These are phyloP conservation scores for Uronychia binucleata DNA, from an alignment of 73 alveolate genomes.

Conservation along the genomic window DNA sequence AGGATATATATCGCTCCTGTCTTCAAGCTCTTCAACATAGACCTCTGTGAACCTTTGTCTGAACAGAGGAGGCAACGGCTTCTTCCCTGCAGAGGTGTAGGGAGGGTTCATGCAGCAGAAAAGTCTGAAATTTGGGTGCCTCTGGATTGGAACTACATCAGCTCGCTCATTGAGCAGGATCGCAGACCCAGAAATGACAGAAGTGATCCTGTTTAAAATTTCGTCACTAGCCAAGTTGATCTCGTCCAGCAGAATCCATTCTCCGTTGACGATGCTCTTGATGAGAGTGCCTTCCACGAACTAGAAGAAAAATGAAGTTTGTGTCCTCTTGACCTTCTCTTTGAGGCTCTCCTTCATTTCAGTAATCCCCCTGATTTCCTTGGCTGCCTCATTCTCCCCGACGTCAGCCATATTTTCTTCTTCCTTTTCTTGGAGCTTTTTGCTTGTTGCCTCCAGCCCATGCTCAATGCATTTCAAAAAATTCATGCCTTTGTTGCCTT, in stretches of 20 bases:
- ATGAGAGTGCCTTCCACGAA: conserved; percentile 94
- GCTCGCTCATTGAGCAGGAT: conserved; percentile 91
- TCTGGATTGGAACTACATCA: conserved; percentile 81
- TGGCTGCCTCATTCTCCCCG: conserved; percentile 56
- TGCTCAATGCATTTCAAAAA: conserved; percentile 80
- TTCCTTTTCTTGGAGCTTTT: conserved; percentile 44
- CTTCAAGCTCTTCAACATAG: conserved; percentile 88
- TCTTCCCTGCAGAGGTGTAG: conserved; percentile 91
- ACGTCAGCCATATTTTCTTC: conserved; percentile 27
- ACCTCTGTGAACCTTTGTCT: conserved; percentile 94
- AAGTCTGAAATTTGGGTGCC: conserved; percentile 94
- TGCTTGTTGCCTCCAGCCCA: conserved; percentile 66
- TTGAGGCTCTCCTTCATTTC: conserved; percentile 1
- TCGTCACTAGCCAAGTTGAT: conserved; percentile 96
- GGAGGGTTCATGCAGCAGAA: conserved; percentile 99
- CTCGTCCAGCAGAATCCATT: conserved; percentile 98
- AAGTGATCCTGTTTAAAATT: conserved; percentile 80
- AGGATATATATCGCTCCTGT: conserved; percentile 78
- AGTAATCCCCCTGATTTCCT: conserved; percentile 47
- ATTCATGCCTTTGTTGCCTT: conserved; percentile 70
- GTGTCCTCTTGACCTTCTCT: conserved; percentile 58
- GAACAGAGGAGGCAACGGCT: conserved; percentile 80
- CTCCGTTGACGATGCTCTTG: conserved; percentile 93
- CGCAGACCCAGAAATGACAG: conserved; percentile 88
- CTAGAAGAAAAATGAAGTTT: conserved; percentile 72